These are phyloP conservation scores for Rubia occidens DNA, from an alignment of 305 asterid species.

Conservation along the genomic window DNA sequence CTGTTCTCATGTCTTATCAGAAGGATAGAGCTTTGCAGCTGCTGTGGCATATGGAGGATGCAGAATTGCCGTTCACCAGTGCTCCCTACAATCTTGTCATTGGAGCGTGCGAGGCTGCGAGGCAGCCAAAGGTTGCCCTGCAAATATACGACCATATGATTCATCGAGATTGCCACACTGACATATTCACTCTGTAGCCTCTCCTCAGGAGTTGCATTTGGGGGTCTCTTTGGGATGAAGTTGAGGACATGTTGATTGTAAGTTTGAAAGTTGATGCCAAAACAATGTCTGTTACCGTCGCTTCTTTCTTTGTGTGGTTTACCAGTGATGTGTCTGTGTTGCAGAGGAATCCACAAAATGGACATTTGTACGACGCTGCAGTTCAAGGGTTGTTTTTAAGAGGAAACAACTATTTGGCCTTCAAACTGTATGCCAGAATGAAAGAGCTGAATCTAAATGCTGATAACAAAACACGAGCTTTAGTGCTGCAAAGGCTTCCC, in stretches of 20 bases:
- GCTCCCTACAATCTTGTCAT: slow-evolving; percentile 75
- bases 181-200: slow-evolving; percentile 59
- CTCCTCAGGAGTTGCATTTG: slow-evolving; percentile 66
- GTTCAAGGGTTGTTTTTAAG: slow-evolving; percentile 82
- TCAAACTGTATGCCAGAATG: slow-evolving; percentile 59
- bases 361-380: slow-evolving; percentile 74
- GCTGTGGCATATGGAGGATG: slow-evolving; percentile 72
- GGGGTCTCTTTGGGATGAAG: slow-evolving; percentile 79
- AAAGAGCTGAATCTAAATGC: slow-evolving; percentile 58
- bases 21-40: slow-evolving; percentile 72
- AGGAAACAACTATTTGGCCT: slow-evolving; percentile 51
- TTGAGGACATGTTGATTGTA: slow-evolving; percentile 60
- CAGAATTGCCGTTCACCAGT: slow-evolving; percentile 41
- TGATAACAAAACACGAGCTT: slow-evolving; percentile 86
- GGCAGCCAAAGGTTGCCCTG: slow-evolving; percentile 66
- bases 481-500: slow-evolving; percentile 67
- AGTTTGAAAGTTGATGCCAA: slow-evolving; percentile 16
- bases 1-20: slow-evolving; percentile 63
- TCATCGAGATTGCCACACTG: slow-evolving; percentile 43
- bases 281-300: slow-evolving; percentile 1
- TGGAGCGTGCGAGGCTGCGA: slow-evolving; percentile 84
- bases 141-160: slow-evolving; percentile 72
- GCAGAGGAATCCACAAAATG: slow-evolving; percentile 58
- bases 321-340: slow-evolving; percentile 16
- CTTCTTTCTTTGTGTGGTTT: background rate